Conservation (phyloP, 306 rosid genomes). For the Begonia peltatifolia region DNA sequence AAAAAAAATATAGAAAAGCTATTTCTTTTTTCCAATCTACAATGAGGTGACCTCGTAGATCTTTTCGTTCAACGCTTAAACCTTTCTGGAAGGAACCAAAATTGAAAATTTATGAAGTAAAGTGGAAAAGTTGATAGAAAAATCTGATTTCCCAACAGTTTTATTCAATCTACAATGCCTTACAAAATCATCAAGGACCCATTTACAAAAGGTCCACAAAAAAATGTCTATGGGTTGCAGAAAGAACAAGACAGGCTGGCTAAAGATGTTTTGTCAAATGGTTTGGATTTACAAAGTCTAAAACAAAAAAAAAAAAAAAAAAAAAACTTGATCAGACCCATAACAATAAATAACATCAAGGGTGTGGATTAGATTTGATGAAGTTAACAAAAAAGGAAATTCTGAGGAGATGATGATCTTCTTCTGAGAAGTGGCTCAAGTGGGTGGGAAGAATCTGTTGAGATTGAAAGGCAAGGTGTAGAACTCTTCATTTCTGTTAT, state of each 20-base stretch:
- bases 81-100: too few species aligned
- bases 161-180: slow-evolving; percentile 27
- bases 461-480: slow-evolving; percentile 88
- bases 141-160: slow-evolving; percentile 1
- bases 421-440: slow-evolving; percentile 10
- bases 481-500: slow-evolving; percentile 90
- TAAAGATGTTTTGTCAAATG: too few species aligned
- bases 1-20: too few species aligned
- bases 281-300: background rate
- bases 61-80: too few species aligned
- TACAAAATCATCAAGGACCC: slow-evolving; percentile 7
- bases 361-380: too few species aligned
- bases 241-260: background rate
- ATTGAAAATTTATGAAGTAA: too few species aligned
- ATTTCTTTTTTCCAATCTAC: too few species aligned
- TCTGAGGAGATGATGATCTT: too few species aligned
- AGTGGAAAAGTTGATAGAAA: background rate
- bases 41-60: too few species aligned
- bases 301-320: background rate
- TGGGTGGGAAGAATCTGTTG: slow-evolving; percentile 91
- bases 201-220: slow-evolving; percentile 12
- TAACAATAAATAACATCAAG: too few species aligned
- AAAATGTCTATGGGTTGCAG: slow-evolving; percentile 6
- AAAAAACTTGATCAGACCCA: background rate
- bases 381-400: too few species aligned